phyloP scores from a whole-genome alignment of 805 yeast genomes.

The Hanseniaspora meyeri region DNA sequence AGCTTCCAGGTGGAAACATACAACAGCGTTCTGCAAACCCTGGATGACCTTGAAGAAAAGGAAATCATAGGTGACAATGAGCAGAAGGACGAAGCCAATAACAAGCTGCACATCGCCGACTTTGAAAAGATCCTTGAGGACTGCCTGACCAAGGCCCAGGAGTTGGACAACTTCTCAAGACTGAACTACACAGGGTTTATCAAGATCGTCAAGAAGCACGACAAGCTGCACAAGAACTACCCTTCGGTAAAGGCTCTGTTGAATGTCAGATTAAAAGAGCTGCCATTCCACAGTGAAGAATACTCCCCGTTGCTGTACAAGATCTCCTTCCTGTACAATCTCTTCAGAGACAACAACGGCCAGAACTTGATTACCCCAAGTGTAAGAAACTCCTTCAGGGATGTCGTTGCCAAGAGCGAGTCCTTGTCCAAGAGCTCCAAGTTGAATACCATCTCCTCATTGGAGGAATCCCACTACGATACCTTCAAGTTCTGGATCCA shows the following conservation, averaged over 20 bases:
- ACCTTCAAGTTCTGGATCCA: slow-evolving; percentile 91
- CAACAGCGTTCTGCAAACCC: slow-evolving; percentile 50
- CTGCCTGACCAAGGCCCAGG: slow-evolving; percentile 61
- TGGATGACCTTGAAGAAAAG: slow-evolving; percentile 46
- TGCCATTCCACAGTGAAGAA: slow-evolving; percentile 91
- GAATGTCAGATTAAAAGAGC: slow-evolving; percentile 70
- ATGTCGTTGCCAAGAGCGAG: slow-evolving; percentile 22
- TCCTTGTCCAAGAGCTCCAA: slow-evolving; percentile 31
- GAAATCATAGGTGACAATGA: slow-evolving; percentile 29
- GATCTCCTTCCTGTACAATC: slow-evolving; percentile 66
- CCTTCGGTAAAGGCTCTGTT: slow-evolving; percentile 76
- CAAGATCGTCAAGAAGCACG: slow-evolving; percentile 92
- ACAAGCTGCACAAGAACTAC: slow-evolving; percentile 72
- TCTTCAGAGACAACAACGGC: slow-evolving; percentile 57
- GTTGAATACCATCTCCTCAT: slow-evolving; percentile 24
- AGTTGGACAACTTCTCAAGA: slow-evolving; percentile 79
- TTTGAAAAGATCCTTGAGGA: slow-evolving; percentile 66
- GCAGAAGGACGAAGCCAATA: slow-evolving; percentile 27
- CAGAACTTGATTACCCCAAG: slow-evolving; percentile 23
- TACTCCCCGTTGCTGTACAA: slow-evolving; percentile 82
- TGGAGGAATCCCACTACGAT: slow-evolving; percentile 34
- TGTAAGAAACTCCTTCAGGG: slow-evolving; percentile 19
- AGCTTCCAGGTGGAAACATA: slow-evolving; percentile 58
- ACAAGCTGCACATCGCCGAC: slow-evolving; percentile 42
- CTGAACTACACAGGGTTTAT: slow-evolving; percentile 88